phyloP scores from a whole-genome alignment of 2,329 filamentous ascomycete genomes.

The Hypoxylon sp. region DNA sequence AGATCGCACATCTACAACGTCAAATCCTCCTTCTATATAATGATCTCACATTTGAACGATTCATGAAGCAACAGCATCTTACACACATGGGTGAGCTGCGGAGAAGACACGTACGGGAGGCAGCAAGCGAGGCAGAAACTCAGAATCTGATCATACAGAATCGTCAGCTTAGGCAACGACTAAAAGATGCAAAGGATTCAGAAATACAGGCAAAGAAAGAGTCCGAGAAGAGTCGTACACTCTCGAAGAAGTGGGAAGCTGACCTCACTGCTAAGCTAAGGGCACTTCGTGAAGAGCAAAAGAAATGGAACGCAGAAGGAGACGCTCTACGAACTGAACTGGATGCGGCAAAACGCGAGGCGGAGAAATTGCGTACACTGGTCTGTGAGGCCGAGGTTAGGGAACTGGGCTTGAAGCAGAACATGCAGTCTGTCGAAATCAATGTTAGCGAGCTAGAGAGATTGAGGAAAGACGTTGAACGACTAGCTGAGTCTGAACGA shows the following conservation, averaged over 20 bases:
- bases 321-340: constrained; percentile 71
- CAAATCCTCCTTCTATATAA: constrained; percentile 84
- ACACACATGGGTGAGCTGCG: constrained; percentile 85
- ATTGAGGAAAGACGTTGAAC: constrained; percentile 71
- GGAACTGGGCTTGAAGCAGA: constrained; percentile 74
- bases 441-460: constrained; percentile 72
- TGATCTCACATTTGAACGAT: constrained; percentile 86
- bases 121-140: constrained; percentile 84
- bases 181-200: constrained; percentile 79
- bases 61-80: constrained; percentile 86
- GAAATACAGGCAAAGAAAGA: constrained; percentile 80
- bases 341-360: constrained; percentile 70
- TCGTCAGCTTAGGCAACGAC: constrained; percentile 77
- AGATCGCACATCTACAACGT: constrained; percentile 72
- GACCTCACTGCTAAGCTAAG: constrained; percentile 78
- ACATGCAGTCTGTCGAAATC: constrained; percentile 73
- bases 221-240: constrained; percentile 77
- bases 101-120: constrained; percentile 80
- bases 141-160: constrained; percentile 85
- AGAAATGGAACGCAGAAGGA: constrained; percentile 72
- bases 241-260: constrained; percentile 84
- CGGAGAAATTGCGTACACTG: constrained; percentile 74
- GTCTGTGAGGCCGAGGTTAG: constrained; percentile 78
- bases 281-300: constrained; percentile 77
- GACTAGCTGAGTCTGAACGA: constrained; percentile 72